Conservation (phyloP, 192 early-diverging fungal genomes). For the Diversispora eburnea region DNA sequence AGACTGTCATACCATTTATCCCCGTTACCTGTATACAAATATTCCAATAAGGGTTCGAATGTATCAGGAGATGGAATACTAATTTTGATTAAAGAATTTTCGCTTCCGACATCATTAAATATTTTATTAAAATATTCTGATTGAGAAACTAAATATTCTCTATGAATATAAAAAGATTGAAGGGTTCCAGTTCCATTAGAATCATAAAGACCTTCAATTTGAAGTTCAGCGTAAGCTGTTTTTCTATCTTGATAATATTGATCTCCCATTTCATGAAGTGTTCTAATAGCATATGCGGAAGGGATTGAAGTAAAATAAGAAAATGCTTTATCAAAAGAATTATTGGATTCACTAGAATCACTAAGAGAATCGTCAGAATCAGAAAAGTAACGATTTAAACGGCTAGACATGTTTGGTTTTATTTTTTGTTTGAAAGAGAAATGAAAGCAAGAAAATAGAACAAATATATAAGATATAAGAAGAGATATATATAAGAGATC, state of each 20-base stretch:
- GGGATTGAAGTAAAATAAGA: background rate
- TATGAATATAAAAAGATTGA: background rate
- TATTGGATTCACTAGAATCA: background rate
- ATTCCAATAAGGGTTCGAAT: background rate
- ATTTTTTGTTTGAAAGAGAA: too few relatives aligned
- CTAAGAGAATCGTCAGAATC: too few relatives aligned
- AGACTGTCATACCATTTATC: background rate
- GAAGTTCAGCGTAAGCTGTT: background rate
- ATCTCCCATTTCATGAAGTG: background rate
- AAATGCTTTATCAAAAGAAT: background rate
- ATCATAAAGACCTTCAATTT: background rate
- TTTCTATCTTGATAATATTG: background rate
- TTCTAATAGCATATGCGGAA: background rate
- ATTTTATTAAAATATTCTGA: background rate
- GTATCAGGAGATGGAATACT: background rate
- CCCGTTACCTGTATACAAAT: background rate
- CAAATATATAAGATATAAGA: too few relatives aligned
- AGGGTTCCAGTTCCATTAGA: too few relatives aligned
- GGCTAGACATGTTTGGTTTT: too few relatives aligned
- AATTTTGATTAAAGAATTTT: background rate
- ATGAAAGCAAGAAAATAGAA: too few relatives aligned
- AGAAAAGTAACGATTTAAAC: too few relatives aligned
- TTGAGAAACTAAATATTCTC: background rate
- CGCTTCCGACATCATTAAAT: background rate
- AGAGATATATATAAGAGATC: too few relatives aligned